Evolutionary conservation across 495 filamentous ascomycete genomes (phyloP), one percentile per base, ranked within the genome.

Genomic region (Talaromyces adpressus): DNA sequence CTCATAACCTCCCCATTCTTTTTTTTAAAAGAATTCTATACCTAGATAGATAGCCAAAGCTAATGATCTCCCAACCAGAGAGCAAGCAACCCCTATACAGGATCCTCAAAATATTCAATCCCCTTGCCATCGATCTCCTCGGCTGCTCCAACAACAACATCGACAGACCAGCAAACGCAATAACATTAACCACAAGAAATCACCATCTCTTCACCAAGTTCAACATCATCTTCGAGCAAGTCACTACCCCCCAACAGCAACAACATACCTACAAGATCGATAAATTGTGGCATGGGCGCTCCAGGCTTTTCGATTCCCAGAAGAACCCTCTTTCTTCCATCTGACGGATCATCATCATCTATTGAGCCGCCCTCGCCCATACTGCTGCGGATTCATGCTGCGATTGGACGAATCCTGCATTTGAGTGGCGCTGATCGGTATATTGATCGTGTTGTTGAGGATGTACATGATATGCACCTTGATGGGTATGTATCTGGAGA

Each of bases 401-500:
- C 73, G 45, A 74, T 76, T 59, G 72, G 66, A 59, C 68, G 70
- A 57, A 73, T 77, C 36, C 74, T 75, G 62, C 68, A 72, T 65
- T 70, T 70, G 45, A 73, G 70, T 60, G 69, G 59, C 54, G 72
- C 69, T 3, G 69, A 69, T 62, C 61, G 65, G 6, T 75, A 75
- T 63, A 73, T 73, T 57, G 63, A 73, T 60, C 66, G 64, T 39
- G 64, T 75, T 25, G 57, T 72, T 51, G 39, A 61, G 39, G 67
- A 72, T 57, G 66, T 72, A 59, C 67, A 73, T 41, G 62, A 69
- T 27, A 66, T 69, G 51, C 61, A 65, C 51, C 61, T 62, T 22
- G 62, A 64, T 7, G 64, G 59, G 66, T 45, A n/a, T n/a, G 49
- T 64, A 16, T 14, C 20, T 4, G 22, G 29, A 12, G 65, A 72